Evolutionary conservation across 1,284 basidiomycete species (phyloP), one percentile per base, ranked within the genome.

Genomic region (Termitomyces sp.): DNA sequence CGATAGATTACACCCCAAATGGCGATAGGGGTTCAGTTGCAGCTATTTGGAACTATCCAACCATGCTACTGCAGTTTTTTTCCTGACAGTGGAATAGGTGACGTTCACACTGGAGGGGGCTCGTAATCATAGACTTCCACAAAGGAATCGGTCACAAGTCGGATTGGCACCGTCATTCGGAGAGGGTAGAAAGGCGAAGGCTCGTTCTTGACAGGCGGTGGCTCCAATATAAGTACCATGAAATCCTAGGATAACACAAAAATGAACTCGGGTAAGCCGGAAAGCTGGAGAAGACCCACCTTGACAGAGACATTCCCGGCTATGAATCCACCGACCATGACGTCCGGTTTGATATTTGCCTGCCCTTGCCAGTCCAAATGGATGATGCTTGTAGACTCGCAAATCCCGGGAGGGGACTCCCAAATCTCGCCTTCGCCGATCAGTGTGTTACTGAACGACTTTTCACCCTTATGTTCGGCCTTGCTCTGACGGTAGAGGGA

Each of bases 111-210:
- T 4, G 48, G 24, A 38, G 52, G 43, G 31, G 41, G 36, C 19
- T 57, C 57, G 42, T 62, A 63, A 40, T 63, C 62, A 38, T 58
- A 54, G 19, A 63, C 50, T 48, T 78, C 77, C 41, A 66, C 52
- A 64, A 72, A 80, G 2, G 79, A 69, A 36, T 83, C 79, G 3
- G 78, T 80, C 9, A 80, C 79, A 34, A 83, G 58, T 53, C 74
- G 73, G 24, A 82, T 75, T 8, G 80, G 76, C 46, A 82, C 69
- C 13, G 70, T 64, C 28, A 76, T 63, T 59, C 76, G 73, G n/a
- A 76, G 61, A 33, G 63, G 64, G 30, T 62, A 58, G 55, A 70
- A 70, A 47, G 64, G 67, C 19, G 71, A 70, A 49, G 65, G 58
- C 53, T 65, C 21, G 44, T 61, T 24, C 24, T 24, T 63, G 53